phyloP scores from a whole-genome alignment of 2,329 filamentous ascomycete species.

The Gliomastix tumulicola region DNA sequence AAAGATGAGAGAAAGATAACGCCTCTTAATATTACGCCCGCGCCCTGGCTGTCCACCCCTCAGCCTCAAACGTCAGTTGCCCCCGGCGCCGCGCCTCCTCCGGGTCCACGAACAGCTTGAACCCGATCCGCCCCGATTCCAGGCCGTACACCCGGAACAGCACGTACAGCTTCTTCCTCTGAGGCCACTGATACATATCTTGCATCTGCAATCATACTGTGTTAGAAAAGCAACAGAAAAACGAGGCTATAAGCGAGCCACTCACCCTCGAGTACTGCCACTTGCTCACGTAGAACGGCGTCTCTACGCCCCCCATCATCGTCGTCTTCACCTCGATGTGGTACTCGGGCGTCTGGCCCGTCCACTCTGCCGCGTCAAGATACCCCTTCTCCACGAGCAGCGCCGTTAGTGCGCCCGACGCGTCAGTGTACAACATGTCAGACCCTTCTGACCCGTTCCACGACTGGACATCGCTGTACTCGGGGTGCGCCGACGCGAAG shows the following conservation, averaged over 20 bases:
- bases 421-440: slow-evolving; percentile 39
- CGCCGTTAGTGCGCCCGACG: slow-evolving; percentile 19
- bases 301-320: slow-evolving; percentile 20
- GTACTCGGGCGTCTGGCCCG: slow-evolving; percentile 24
- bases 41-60: slow-evolving; percentile 10
- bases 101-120: slow-evolving; percentile 31
- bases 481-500: slow-evolving; percentile 25
- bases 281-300: slow-evolving; percentile 39
- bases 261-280: slow-evolving; percentile 32
- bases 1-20: no score
- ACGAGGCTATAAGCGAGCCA: slow-evolving; percentile 3
- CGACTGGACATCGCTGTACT: slow-evolving; percentile 27
- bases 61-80: slow-evolving; percentile 12
- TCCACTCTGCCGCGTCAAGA: slow-evolving; percentile 17
- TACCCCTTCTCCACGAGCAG: slow-evolving; percentile 24
- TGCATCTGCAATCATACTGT: no score
- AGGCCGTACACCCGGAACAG: slow-evolving; percentile 32
- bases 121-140: slow-evolving; percentile 14
- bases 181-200: no score
- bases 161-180: slow-evolving; percentile 22
- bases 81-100: slow-evolving; percentile 14
- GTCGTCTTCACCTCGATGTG: slow-evolving; percentile 47
- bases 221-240: no score
- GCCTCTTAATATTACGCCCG: no score
- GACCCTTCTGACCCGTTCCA: slow-evolving; percentile 36